These are phyloP conservation scores for Samsoniella hepiali DNA, from an alignment of 2,329 filamentous ascomycete species.

Conservation along the genomic window DNA sequence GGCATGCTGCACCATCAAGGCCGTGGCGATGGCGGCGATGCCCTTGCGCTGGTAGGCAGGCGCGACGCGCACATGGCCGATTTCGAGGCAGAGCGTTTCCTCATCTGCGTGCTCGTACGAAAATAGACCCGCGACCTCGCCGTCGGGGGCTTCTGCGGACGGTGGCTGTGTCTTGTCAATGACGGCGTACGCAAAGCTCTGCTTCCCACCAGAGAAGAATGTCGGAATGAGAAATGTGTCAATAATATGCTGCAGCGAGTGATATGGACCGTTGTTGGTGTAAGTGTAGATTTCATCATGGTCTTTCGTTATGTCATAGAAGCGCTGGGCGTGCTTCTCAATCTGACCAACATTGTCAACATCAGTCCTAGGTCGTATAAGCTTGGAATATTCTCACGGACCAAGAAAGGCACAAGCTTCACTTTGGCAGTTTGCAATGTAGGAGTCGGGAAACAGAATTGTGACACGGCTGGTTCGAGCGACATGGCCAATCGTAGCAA, in stretches of 20 bases:
- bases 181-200: constrained; percentile 11
- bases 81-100: background rate
- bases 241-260: background rate
- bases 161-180: constrained; percentile 7
- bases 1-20: constrained; percentile 5
- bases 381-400: background rate
- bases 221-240: background rate
- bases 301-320: constrained; percentile 10
- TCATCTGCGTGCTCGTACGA: constrained; percentile 6
- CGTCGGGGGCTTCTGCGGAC: background rate
- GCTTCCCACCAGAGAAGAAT: background rate
- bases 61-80: constrained; percentile 10
- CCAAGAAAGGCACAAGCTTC: constrained; percentile 9
- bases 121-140: constrained; percentile 4
- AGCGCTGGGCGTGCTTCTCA: constrained; percentile 7
- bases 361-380: background rate
- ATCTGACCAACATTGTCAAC: background rate
- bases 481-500: background rate
- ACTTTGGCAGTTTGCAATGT: constrained; percentile 1
- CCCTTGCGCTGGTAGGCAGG: constrained; percentile 3
- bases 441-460: constrained; percentile 4
- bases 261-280: constrained; percentile 6
- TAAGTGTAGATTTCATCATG: constrained; percentile 11
- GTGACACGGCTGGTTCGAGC: background rate
- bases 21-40: background rate